phyloP scores from a whole-genome alignment of 805 yeast genomes.

The Zygotorulaspora danielsina region DNA sequence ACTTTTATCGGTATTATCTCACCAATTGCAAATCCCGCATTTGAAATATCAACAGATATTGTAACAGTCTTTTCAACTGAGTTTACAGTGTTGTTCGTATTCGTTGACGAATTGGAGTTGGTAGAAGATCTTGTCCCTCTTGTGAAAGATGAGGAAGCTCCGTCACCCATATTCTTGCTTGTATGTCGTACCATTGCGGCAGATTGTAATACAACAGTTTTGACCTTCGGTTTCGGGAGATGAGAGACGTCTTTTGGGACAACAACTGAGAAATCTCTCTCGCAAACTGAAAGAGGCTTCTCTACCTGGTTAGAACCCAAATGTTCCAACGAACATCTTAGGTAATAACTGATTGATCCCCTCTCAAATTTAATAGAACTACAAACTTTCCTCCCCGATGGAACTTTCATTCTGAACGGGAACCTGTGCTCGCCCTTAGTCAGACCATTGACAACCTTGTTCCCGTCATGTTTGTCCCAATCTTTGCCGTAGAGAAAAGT shows the following conservation, averaged over 20 bases:
- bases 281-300: slow-evolving; percentile 43
- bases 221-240: slow-evolving; percentile 64
- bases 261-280: slow-evolving; percentile 53
- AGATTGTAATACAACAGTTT: slow-evolving; percentile 57
- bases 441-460: slow-evolving; percentile 40
- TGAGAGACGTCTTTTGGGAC: slow-evolving; percentile 71
- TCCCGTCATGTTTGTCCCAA: slow-evolving; percentile 13
- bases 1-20: slow-evolving; percentile 73
- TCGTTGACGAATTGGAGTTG: slow-evolving; percentile 19
- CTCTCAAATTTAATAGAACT: slow-evolving; percentile 78
- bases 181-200: slow-evolving; percentile 32
- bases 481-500: slow-evolving; percentile 52
- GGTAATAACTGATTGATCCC: slow-evolving; percentile 69
- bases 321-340: slow-evolving; percentile 34
- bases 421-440: slow-evolving; percentile 82
- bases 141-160: slow-evolving; percentile 25
- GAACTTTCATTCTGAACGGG: slow-evolving; percentile 81
- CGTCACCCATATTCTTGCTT: slow-evolving; percentile 12
- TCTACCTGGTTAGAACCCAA: slow-evolving; percentile 18
- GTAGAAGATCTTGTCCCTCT: slow-evolving; percentile 24
- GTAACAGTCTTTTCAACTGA: slow-evolving; percentile 33
- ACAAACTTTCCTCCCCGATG: slow-evolving; percentile 56
- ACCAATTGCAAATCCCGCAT: slow-evolving; percentile 72
- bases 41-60: slow-evolving; percentile 46
- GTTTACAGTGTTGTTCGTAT: slow-evolving; percentile 7